Evolutionary conservation across 1,284 basidiomycete genomes (phyloP), one percentile per base, ranked within the genome.

Genomic region (Ceratobasidium sp.): DNA sequence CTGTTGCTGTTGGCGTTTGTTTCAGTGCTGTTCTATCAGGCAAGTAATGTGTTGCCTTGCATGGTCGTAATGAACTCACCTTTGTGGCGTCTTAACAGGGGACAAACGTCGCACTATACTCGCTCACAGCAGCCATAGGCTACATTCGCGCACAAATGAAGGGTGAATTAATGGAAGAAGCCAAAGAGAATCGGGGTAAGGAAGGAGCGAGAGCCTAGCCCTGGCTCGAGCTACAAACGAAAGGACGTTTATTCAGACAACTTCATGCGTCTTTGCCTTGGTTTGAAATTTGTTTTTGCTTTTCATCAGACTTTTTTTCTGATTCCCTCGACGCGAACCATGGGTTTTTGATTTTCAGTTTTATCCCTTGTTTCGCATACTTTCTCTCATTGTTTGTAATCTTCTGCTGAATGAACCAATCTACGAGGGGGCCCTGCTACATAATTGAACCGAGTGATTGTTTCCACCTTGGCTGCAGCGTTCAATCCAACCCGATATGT

Each of bases 11-110:
- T 93, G 82, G 86, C 90, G 0, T 90, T 91, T 83, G 81, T 93
- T n/a, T 86, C 89, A 33, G 87, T 93, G 70, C 84, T 96, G 71
- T 93, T 89, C 83, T 95, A 96, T 85, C 94, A 96, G 86, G 94
- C 93, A 81, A 81, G 88, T 82, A 26, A n/a, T n/a, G n/a, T n/a
- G n/a, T n/a, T n/a, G n/a, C n/a, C n/a, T n/a, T n/a, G n/a, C n/a
- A n/a, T n/a, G n/a, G n/a, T n/a, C 50, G 54, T 28, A 26, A 33
- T 28, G 20, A n/a, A 48, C 23, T 50, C 15, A 65, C 42, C 33
- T 54, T 61, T 64, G 23, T 52, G 33, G 44, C 20, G 4, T 40
- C 28, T 77, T n/a, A 62, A 26, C 77, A 94, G 93, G 93, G 93
- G 73, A 93, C 92, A 54, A 94, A 94, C 83, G 91, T 89, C 48